phyloP scores from a whole-genome alignment of 192 early-diverging fungal genomes.

The Coemansia sp. region DNA sequence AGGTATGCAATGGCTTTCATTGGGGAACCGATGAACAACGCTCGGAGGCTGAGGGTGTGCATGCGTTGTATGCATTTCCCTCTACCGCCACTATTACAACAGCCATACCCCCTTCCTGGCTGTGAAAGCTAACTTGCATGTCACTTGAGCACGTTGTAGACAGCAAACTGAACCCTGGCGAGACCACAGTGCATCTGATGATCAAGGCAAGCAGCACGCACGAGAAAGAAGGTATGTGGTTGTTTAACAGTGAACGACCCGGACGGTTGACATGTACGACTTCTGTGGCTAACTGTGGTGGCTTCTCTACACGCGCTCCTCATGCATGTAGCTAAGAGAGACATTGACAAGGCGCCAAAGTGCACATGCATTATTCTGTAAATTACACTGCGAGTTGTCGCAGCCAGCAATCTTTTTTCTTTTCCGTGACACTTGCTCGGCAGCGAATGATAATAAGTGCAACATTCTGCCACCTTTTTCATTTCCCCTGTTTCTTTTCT shows the following conservation, averaged over 20 bases:
- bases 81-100: neutral
- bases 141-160: conserved; percentile 7
- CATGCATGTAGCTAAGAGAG: conserved; percentile 39
- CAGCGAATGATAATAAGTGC: neutral
- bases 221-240: conserved; percentile 23
- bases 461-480: neutral
- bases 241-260: too few relatives aligned
- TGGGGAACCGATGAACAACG: too few relatives aligned
- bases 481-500: neutral
- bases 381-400: neutral
- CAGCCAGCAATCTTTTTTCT: neutral
- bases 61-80: neutral
- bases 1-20: conserved; percentile 12
- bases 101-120: neutral
- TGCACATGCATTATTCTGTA: conserved; percentile 48
- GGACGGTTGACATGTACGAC: too few relatives aligned
- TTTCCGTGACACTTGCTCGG: neutral
- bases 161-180: conserved; percentile 18
- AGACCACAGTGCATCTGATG: conserved; percentile 20
- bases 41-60: neutral
- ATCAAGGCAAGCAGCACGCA: conserved; percentile 16
- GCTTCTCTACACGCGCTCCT: neutral
- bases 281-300: neutral
- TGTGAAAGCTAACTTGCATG: neutral
- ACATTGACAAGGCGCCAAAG: conserved; percentile 36